Evolutionary conservation across 495 filamentous ascomycete genomes (phyloP), one percentile per base, ranked within the genome.

Genomic region (Lasiosphaeria miniovina): DNA sequence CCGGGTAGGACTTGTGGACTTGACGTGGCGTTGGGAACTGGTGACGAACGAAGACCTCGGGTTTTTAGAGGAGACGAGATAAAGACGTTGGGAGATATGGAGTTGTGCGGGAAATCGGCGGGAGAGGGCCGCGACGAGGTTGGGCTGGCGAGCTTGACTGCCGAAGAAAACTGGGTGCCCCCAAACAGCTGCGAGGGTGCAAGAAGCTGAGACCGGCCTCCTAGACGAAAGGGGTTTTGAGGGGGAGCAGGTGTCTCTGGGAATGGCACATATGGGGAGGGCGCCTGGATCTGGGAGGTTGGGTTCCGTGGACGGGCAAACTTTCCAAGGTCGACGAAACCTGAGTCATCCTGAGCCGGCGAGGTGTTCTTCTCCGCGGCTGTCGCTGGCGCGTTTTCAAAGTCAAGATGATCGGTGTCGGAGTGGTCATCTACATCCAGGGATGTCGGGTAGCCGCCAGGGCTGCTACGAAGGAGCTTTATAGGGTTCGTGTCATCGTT

Each of bases 41-140:
- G 72, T 0, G 75, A 75, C 8, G 75, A 72, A 9, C 70, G 70
- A n/a, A 77, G 65, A 4, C 73, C 72, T 6, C 72, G 75, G 49
- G 71, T 60, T 60, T 77, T 78, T 7, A 79, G 61, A 0, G 78
- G 78, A 1, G 78, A 81, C 5, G 77, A 79, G 15, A 68, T 60
- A 45, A 66, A 55, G 24, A 61, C 64, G 34, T 76, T 73, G 4
- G 75, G 69, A 12, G 75, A 78, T 9, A 74, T 74, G 0, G 66
- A 57, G 33, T 74, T 73, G 2, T 66, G 66, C 24, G 59, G 58
- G 34, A 77, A 76, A 7, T 73, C 61, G 43, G 75, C 64, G 0
- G 77, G 77, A 0, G 78, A 81, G 0, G 78, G 78, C 3, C 78
- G 74, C 3, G 78, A 81, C 4, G 77, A 80, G 14, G 78, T 80